Conservation (phyloP, 2,329 filamentous ascomycete genomes). For the Rosellinia necatrix region DNA sequence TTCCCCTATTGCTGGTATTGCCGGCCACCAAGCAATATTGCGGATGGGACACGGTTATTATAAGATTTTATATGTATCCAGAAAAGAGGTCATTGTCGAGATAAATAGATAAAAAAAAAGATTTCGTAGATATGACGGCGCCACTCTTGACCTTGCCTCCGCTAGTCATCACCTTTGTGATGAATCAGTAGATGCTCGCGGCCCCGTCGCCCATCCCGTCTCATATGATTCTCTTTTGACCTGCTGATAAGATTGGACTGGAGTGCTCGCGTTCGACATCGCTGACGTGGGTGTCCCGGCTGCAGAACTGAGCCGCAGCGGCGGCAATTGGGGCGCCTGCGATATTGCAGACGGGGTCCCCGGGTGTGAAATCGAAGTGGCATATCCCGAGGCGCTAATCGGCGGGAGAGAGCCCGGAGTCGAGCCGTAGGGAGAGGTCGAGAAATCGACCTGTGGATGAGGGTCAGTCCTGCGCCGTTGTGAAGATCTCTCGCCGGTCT, state of each 20-base stretch:
- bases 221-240: slow-evolving; percentile 44
- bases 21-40: neutral
- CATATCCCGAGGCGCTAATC: slow-evolving; percentile 47
- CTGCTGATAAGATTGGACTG: slow-evolving; percentile 35
- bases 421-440: slow-evolving; percentile 47
- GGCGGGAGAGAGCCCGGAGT: slow-evolving; percentile 47
- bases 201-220: slow-evolving; percentile 45
- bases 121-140: neutral
- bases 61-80: slow-evolving; percentile 6
- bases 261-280: slow-evolving; percentile 31
- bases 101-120: too few species aligned
- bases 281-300: slow-evolving; percentile 32
- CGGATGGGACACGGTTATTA: slow-evolving; percentile 15
- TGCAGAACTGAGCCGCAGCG: slow-evolving; percentile 53
- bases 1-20: slow-evolving; percentile 2
- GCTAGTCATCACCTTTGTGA: slow-evolving; percentile 27
- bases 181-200: slow-evolving; percentile 26
- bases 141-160: neutral
- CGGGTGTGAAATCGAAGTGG: slow-evolving; percentile 39
- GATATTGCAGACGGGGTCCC: slow-evolving; percentile 37
- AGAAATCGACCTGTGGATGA: slow-evolving; percentile 52
- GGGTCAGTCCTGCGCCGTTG: slow-evolving; percentile 55
- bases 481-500: slow-evolving; percentile 51
- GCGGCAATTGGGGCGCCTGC: slow-evolving; percentile 52
- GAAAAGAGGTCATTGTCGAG: slow-evolving; percentile 5